phyloP scores from a whole-genome alignment of 805 yeast genomes.

The Kodamaea sagamina region DNA sequence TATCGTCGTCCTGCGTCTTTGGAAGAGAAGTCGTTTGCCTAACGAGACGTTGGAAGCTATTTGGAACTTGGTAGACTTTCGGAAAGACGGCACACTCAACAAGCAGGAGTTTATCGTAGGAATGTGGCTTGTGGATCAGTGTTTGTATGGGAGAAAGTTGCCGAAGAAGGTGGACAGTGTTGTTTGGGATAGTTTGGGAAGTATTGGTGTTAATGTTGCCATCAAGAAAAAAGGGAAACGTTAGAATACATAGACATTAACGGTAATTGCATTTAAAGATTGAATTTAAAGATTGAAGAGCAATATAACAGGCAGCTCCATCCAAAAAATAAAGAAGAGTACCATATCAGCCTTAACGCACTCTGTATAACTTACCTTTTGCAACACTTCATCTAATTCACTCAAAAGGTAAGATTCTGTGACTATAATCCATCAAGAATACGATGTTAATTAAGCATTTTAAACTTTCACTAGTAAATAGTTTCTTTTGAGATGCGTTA shows the following conservation, averaged over 20 bases:
- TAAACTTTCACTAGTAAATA: too few species aligned
- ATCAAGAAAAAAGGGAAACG: conserved; percentile 36
- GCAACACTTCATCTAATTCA: too few species aligned
- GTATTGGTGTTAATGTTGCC: conserved; percentile 43
- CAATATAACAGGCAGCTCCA: too few species aligned
- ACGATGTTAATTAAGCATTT: too few species aligned
- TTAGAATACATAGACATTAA: conserved; percentile 1
- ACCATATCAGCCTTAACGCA: too few species aligned
- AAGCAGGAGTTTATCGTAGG: conserved; percentile 90
- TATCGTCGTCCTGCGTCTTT: conserved; percentile 70
- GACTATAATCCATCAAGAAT: too few species aligned
- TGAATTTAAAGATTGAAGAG: too few species aligned
- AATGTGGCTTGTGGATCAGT: conserved; percentile 96
- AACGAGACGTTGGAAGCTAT: conserved; percentile 55
- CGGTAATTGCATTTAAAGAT: neutral
- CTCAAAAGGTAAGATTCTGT: too few species aligned
- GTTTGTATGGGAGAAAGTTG: conserved; percentile 87
- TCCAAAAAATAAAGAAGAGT: too few species aligned
- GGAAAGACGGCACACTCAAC: conserved; percentile 72
- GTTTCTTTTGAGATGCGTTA: too few species aligned
- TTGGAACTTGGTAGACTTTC: conserved; percentile 70
- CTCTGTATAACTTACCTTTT: too few species aligned
- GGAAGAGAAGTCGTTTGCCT: conserved; percentile 78
- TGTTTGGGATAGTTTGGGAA: conserved; percentile 79
- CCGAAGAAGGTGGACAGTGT: conserved; percentile 67